phyloP scores from a whole-genome alignment of 495 filamentous ascomycete species.

The Cercophora samala region DNA sequence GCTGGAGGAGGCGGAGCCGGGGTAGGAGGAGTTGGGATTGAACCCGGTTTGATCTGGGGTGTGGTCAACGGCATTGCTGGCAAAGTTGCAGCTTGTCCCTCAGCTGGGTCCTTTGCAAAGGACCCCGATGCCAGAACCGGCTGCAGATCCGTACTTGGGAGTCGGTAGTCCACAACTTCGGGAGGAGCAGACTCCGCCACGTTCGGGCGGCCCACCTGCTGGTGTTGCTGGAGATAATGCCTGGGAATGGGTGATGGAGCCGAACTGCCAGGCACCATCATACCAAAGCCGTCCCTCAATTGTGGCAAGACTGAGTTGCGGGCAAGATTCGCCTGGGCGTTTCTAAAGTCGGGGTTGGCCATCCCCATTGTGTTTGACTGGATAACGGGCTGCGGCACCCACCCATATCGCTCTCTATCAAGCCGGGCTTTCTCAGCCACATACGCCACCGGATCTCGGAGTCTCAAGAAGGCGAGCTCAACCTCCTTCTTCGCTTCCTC shows the following conservation, averaged over 20 bases:
- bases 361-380: not conserved
- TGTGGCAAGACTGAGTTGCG: not conserved
- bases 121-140: not conserved
- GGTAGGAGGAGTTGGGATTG: not conserved
- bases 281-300: not conserved
- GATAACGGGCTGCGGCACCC: not conserved
- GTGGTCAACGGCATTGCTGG: not conserved
- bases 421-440: conserved; percentile 12
- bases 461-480: conserved; percentile 25
- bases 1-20: no score
- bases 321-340: not conserved
- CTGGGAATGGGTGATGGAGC: not conserved
- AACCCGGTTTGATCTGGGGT: not conserved
- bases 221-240: not conserved
- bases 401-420: not conserved
- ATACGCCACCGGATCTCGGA: conserved; percentile 29
- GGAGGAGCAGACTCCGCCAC: not conserved
- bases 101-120: not conserved
- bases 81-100: not conserved
- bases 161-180: not conserved
- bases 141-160: not conserved
- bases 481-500: conserved; percentile 32
- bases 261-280: not conserved
- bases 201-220: not conserved
- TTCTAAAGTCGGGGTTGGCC: not conserved